Evolutionary conservation across 176 grass and related monocot species (phyloP).

Genomic region (Elaeis guineensis): DNA sequence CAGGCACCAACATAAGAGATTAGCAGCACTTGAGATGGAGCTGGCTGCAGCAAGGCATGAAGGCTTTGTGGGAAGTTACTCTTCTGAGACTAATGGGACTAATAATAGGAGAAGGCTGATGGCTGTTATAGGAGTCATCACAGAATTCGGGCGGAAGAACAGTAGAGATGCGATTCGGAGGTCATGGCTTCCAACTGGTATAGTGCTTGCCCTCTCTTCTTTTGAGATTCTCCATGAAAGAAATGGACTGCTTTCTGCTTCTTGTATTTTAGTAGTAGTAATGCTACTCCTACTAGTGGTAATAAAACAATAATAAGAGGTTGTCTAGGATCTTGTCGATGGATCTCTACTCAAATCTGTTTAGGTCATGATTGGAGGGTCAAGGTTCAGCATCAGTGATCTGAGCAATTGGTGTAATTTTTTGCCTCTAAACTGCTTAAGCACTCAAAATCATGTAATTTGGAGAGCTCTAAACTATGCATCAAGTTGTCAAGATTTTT

Average conservation of each 20-base stretch:
- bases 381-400: too few relatives aligned
- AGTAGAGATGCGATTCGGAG: conserved; percentile 88
- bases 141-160: conserved; percentile 74
- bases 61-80: conserved; percentile 78
- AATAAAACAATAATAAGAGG: too few relatives aligned
- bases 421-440: too few relatives aligned
- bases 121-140: conserved; percentile 86
- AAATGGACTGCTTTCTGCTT: not conserved
- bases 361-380: too few relatives aligned
- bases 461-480: too few relatives aligned
- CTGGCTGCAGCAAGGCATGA: conserved; percentile 61
- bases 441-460: too few relatives aligned
- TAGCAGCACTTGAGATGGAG: conserved; percentile 87
- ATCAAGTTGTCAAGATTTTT: too few relatives aligned
- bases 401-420: too few relatives aligned
- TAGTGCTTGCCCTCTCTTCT: not conserved
- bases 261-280: not conserved
- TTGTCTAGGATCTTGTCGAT: too few relatives aligned
- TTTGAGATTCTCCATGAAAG: not conserved
- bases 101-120: conserved; percentile 45
- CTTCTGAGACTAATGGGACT: conserved; percentile 59
- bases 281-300: too few relatives aligned
- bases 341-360: too few relatives aligned
- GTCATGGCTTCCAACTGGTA: conserved; percentile 93
- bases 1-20: conserved; percentile 92